phyloP scores from a whole-genome alignment of 495 filamentous ascomycete species.

The Delitschia confertaspora region DNA sequence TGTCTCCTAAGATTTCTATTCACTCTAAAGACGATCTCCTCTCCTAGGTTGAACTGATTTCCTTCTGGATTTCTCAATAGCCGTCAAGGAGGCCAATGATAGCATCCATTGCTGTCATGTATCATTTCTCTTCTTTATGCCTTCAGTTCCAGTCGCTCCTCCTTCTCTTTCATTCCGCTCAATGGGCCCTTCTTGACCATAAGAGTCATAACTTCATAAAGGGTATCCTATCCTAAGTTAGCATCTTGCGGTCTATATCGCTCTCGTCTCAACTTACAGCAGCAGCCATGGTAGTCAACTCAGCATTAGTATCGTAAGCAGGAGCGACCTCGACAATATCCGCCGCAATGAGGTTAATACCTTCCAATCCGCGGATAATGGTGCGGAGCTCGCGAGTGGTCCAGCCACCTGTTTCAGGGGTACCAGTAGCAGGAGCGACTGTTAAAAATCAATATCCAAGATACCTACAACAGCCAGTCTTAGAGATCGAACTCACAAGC shows the following conservation, averaged over 20 bases:
- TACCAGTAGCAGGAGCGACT: slow-evolving; percentile 77
- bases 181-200: slow-evolving; percentile 59
- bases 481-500: slow-evolving; percentile 47
- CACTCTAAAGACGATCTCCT: too few relatives aligned
- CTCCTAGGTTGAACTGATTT: too few relatives aligned
- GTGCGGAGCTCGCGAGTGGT: slow-evolving; percentile 67
- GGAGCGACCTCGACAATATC: slow-evolving; percentile 85
- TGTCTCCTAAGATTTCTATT: too few relatives aligned
- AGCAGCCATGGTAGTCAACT: slow-evolving; percentile 77
- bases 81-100: too few relatives aligned
- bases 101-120: not conserved
- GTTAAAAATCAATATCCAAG: not conserved
- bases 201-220: slow-evolving; percentile 72
- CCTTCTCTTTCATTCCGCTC: slow-evolving; percentile 18
- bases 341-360: slow-evolving; percentile 66
- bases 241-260: not conserved
- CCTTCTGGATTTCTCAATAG: too few relatives aligned
- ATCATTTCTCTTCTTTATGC: not conserved
- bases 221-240: slow-evolving; percentile 46
- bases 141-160: slow-evolving; percentile 21
- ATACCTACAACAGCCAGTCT: not conserved
- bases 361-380: slow-evolving; percentile 63
- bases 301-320: slow-evolving; percentile 73
- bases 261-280: slow-evolving; percentile 38
- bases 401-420: slow-evolving; percentile 83